Conservation (phyloP, 768 basidiomycete genomes). For the Phaeolepiota aurea region DNA sequence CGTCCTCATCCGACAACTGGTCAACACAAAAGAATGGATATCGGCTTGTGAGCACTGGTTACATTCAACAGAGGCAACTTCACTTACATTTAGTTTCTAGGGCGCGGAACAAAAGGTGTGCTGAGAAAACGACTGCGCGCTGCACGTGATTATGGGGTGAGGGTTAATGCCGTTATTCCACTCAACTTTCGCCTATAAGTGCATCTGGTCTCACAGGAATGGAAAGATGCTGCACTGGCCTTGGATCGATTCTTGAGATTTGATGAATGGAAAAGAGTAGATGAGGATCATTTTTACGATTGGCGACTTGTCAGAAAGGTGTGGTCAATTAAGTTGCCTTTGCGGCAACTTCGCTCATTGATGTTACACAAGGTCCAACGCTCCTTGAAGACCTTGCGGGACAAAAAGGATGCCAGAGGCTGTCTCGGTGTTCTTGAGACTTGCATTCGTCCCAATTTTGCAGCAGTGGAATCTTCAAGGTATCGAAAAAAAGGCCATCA, state of each 20-base stretch:
- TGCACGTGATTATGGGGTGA: constrained; percentile 66
- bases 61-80: constrained; percentile 8
- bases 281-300: constrained; percentile 89
- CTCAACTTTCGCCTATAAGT: neutral
- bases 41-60: constrained; percentile 60
- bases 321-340: neutral
- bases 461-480: constrained; percentile 83
- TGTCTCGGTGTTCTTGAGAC: constrained; percentile 87
- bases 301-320: constrained; percentile 81
- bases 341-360: neutral
- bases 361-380: constrained; percentile 47
- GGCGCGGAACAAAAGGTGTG: constrained; percentile 78
- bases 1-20: constrained; percentile 81
- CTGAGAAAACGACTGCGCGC: constrained; percentile 69
- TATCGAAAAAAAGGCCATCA: constrained; percentile 20
- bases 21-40: constrained; percentile 91
- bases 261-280: constrained; percentile 81
- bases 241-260: constrained; percentile 82
- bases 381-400: constrained; percentile 63
- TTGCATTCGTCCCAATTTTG: constrained; percentile 88
- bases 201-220: constrained; percentile 47
- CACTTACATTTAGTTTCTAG: constrained; percentile 25
- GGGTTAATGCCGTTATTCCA: neutral
- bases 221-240: constrained; percentile 73
- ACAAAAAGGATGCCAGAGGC: constrained; percentile 75